Evolutionary conservation across 306 rosid species (phyloP).

Genomic region (Fagus sylvatica): DNA sequence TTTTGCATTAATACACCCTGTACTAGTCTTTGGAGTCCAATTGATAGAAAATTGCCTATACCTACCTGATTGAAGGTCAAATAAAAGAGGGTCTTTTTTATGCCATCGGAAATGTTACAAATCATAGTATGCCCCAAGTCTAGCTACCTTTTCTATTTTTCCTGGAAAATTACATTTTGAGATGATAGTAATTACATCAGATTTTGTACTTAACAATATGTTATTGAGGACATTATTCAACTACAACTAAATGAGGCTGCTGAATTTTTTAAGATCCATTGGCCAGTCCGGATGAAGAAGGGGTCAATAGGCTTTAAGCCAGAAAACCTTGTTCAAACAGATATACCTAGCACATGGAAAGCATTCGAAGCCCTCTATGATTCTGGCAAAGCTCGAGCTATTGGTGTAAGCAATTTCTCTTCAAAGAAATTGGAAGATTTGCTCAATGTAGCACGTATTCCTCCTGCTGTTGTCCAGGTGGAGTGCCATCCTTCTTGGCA

Average conservation of each 20-base stretch:
- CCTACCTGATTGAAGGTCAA: background rate
- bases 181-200: background rate
- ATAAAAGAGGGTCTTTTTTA: background rate
- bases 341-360: background rate
- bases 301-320: conserved; percentile 39
- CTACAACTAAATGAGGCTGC: conserved; percentile 21
- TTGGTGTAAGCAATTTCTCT: too few relatives aligned
- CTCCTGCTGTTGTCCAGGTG: too few relatives aligned
- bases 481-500: too few relatives aligned
- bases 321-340: conserved; percentile 38
- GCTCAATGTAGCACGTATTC: too few relatives aligned
- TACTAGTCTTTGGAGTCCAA: background rate
- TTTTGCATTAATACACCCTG: background rate
- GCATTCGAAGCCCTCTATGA: background rate
- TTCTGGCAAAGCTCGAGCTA: too few relatives aligned
- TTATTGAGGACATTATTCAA: conserved; percentile 14
- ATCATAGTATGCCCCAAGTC: background rate
- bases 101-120: background rate
- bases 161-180: background rate
- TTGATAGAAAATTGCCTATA: background rate
- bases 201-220: background rate
- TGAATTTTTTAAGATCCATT: conserved; percentile 55
- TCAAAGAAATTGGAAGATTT: too few relatives aligned
- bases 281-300: conserved; percentile 66
- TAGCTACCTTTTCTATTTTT: background rate